These are phyloP conservation scores for Canna indica DNA, from an alignment of 176 grass and related monocot genomes.

Conservation along the genomic window DNA sequence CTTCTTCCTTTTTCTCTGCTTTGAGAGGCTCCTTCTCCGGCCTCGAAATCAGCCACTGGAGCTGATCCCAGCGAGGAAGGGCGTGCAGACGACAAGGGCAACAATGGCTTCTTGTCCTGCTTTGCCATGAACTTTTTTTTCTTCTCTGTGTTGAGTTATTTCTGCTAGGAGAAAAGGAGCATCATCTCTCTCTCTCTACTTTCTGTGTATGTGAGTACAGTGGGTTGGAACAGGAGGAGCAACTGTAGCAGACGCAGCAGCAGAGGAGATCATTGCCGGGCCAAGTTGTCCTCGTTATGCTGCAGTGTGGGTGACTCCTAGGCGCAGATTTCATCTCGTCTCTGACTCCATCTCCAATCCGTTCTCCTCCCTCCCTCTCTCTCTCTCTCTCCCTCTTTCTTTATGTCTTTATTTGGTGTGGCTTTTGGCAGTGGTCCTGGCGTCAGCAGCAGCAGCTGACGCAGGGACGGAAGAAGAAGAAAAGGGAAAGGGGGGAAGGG, in stretches of 20 bases:
- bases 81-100: too few species aligned
- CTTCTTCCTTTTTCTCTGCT: too few species aligned
- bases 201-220: not conserved
- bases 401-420: conserved; percentile 3
- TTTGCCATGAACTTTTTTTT: not conserved
- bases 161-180: too few species aligned
- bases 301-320: not conserved
- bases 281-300: not conserved
- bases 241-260: not conserved
- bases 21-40: too few species aligned
- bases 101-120: too few species aligned
- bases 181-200: too few species aligned
- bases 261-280: not conserved
- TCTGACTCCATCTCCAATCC: not conserved
- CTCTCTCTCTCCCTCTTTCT: conserved; percentile 10
- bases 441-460: not conserved
- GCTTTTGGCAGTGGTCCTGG: conserved; percentile 4
- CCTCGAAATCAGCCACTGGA: too few species aligned
- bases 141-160: too few species aligned
- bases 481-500: not conserved
- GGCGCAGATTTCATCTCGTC: not conserved
- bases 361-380: not conserved
- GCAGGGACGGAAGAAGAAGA: conserved; percentile 1
- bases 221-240: not conserved
- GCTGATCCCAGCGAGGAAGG: too few species aligned